phyloP scores from a whole-genome alignment of 257 asterid species.

The Misopates orontium region DNA sequence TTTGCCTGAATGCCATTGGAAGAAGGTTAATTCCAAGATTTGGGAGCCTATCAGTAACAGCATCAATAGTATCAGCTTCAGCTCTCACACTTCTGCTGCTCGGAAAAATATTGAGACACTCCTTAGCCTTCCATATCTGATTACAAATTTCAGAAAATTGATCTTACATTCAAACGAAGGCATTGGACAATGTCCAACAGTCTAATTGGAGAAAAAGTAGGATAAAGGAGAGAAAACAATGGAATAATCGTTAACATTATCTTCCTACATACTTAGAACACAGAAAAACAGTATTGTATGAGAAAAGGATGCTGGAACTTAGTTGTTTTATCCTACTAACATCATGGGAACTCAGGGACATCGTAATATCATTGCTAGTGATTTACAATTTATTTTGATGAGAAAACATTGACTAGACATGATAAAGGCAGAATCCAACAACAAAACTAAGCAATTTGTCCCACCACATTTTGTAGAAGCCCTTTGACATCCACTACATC shows the following conservation, averaged over 20 bases:
- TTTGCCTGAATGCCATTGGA: slow-evolving; percentile 93
- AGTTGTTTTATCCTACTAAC: slow-evolving; percentile 10
- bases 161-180: slow-evolving; percentile 10
- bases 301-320: slow-evolving; percentile 9
- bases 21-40: slow-evolving; percentile 91
- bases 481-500: slow-evolving; percentile 2
- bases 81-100: slow-evolving; percentile 80
- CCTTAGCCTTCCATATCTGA: slow-evolving; percentile 99
- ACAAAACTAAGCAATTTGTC: background rate
- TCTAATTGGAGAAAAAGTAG: slow-evolving; percentile 16
- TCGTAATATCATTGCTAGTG: slow-evolving; percentile 3
- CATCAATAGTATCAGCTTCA: slow-evolving; percentile 86
- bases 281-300: slow-evolving; percentile 7
- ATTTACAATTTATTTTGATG: slow-evolving; percentile 15
- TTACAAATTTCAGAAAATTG: slow-evolving; percentile 21
- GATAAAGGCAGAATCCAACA: slow-evolving; percentile 21
- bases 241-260: slow-evolving; percentile 1
- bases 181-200: slow-evolving; percentile 11
- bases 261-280: slow-evolving; percentile 18
- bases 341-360: slow-evolving; percentile 8
- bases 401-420: slow-evolving; percentile 1
- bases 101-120: slow-evolving; percentile 84
- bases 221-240: slow-evolving; percentile 14
- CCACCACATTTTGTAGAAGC: background rate
- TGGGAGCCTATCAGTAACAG: slow-evolving; percentile 92